phyloP scores from a whole-genome alignment of 345 rosid genomes.

The Brassica juncea region DNA sequence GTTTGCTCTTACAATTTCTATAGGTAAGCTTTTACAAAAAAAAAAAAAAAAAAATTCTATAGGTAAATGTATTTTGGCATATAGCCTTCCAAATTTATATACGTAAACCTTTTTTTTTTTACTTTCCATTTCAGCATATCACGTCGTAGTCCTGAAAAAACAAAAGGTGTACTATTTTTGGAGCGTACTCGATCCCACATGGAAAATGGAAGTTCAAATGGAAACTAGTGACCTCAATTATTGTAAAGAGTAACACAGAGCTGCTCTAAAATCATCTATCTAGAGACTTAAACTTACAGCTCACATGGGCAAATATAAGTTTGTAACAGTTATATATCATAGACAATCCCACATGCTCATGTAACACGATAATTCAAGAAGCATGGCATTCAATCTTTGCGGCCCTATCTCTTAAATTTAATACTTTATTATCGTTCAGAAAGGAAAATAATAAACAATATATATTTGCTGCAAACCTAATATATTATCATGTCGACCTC shows the following conservation, averaged over 20 bases:
- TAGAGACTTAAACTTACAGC: conserved; percentile 12
- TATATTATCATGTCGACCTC: conserved; percentile 33
- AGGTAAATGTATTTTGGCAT: too few relatives aligned
- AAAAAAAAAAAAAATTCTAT: too few relatives aligned
- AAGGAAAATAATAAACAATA: conserved; percentile 7
- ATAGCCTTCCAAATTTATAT: background rate
- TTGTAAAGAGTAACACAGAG: conserved; percentile 20
- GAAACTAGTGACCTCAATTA: conserved; percentile 14
- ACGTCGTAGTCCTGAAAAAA: background rate
- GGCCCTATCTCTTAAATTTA: conserved; percentile 36
- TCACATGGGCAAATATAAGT: conserved; percentile 29
- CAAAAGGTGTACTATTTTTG: background rate
- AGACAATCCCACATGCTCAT: conserved; percentile 39
- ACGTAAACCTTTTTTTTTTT: background rate
- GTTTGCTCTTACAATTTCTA: too few relatives aligned
- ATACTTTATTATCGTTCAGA: conserved; percentile 26
- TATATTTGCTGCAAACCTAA: conserved; percentile 13
- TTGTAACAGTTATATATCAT: conserved; percentile 30
- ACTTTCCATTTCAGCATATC: background rate
- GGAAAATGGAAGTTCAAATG: background rate
- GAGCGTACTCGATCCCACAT: conserved; percentile 10
- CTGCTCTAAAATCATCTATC: background rate
- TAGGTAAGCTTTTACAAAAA: too few relatives aligned
- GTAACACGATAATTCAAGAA: conserved; percentile 18
- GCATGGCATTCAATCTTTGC: conserved; percentile 38